Evolutionary conservation across 768 basidiomycete species (phyloP), one percentile per base, ranked within the genome.

Genomic region (Leccinellum luteum): DNA sequence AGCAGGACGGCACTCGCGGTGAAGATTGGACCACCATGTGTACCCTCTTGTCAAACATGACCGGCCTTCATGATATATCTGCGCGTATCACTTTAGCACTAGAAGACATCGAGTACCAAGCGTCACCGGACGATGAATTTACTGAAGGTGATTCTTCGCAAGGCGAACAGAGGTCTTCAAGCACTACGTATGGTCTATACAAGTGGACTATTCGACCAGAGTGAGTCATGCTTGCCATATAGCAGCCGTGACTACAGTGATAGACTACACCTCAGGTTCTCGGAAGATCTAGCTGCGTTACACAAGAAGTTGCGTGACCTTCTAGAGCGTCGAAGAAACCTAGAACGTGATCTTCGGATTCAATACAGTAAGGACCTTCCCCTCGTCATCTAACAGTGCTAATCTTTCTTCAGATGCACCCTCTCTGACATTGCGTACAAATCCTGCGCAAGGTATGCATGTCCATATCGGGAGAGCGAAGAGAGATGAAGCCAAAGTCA

Each of bases 341-440:
- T 92, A 27, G 84, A 93, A 67, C 67, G 63, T 28, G 71, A 73
- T 15, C 69, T 92, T 21, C 87, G 83, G 61, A 62, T 64, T 4
- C 72, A 70, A 61, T 87, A 84, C 63, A 75, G 91, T 89, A 51
- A 60, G 76, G 21, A 49, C 21, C 31, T 50, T 28, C 7, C 15
- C n/a, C 5, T 52, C 48, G 6, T 48, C 32, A n/a, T 38, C 14
- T 15, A 13, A 31, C 10, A 7, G n/a, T 27, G 23, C 58, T 70
- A 7, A 70, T 6, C 34, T 43, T 52, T 58, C 32, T 56, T 10
- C 51, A 93, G 91, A 76, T 71, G 81, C 85, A 1, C 84, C 87
- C 23, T 91, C 91, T 13, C 66, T 93, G 59, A 85, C 89, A 13
- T 76, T 94, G 47, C 85, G 90, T 38, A 81, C 84, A 25, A 86